A percentile compares a stretch with the other conserved stretches of the same genome.
Evolutionary conservation across 2,329 filamentous ascomycete genomes (phyloP).

Genomic region (Colletotrichum noveboracense): DNA sequence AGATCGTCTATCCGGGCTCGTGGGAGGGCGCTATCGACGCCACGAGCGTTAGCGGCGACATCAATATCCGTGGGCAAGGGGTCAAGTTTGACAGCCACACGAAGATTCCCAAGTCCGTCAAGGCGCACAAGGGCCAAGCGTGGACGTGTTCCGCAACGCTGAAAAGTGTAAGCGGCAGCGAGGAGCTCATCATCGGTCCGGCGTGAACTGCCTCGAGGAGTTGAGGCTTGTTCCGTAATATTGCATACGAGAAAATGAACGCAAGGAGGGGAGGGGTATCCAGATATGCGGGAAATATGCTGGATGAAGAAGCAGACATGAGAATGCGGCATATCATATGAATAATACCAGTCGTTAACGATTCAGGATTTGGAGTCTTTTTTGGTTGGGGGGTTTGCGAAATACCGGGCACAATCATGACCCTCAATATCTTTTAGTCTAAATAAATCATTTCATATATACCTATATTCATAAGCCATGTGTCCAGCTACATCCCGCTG

Average conservation of each 20-base stretch:
- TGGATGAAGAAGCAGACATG: background rate
- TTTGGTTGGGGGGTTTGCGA: background rate
- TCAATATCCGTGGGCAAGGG: slow-evolving; percentile 46
- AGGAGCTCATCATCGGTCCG: background rate
- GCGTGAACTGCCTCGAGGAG: background rate
- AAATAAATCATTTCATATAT: background rate
- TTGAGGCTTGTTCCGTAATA: background rate
- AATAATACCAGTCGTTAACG: slow-evolving; percentile 13
- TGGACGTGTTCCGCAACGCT: background rate
- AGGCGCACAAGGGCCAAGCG: slow-evolving; percentile 29
- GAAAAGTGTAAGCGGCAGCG: background rate
- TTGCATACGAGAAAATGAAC: background rate
- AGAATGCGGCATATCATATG: background rate
- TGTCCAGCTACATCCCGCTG: background rate
- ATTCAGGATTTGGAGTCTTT: background rate
- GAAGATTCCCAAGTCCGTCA: slow-evolving; percentile 38
- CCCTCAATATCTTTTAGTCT: background rate
- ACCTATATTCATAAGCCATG: background rate
- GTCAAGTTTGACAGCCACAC: slow-evolving; percentile 40
- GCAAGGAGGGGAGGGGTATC: background rate
- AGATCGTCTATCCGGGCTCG: slow-evolving; percentile 48
- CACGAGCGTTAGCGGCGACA: slow-evolving; percentile 42
- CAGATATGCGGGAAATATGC: background rate
- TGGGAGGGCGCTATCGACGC: slow-evolving; percentile 55
- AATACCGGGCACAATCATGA: background rate